A percentile compares a stretch with the other conserved stretches of the same genome.
phyloP scores from a whole-genome alignment of 441 rosid genomes.

The Brassica hybrid region DNA sequence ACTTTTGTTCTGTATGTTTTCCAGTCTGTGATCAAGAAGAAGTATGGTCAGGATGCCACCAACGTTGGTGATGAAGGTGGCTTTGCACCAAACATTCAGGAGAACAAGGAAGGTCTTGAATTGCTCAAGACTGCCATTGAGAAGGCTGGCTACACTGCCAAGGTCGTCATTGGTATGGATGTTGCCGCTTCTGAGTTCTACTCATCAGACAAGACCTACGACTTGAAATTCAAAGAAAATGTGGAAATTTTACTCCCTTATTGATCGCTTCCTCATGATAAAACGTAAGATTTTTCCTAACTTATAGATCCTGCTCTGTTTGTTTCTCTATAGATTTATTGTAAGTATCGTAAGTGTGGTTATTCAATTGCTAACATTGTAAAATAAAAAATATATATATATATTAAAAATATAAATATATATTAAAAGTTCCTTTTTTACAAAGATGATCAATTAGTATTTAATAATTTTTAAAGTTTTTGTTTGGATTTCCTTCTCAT shows the following conservation, averaged over 20 bases:
- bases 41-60: constrained; percentile 96
- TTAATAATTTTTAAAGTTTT: background rate
- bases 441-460: background rate
- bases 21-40: constrained; percentile 92
- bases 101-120: constrained; percentile 98
- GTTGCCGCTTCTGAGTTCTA: constrained; percentile 3
- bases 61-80: constrained; percentile 99
- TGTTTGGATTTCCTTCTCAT: too few species aligned
- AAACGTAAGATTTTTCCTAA: too few species aligned
- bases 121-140: constrained; percentile 92
- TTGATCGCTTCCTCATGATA: too few species aligned
- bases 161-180: constrained; percentile 47
- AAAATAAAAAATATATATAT: too few species aligned
- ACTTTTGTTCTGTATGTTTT: too few species aligned
- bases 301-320: too few species aligned
- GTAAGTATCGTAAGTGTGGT: background rate
- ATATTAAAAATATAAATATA: too few species aligned
- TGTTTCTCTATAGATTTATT: too few species aligned
- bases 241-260: too few species aligned
- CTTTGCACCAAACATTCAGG: constrained; percentile 98
- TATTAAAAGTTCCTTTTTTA: background rate
- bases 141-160: constrained; percentile 93
- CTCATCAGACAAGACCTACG: constrained; percentile 3
- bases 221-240: background rate
- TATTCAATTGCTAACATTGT: too few species aligned